Base-by-base conservation (phyloP, 805 yeast genomes). In the Starmerella bombicola region DNA sequence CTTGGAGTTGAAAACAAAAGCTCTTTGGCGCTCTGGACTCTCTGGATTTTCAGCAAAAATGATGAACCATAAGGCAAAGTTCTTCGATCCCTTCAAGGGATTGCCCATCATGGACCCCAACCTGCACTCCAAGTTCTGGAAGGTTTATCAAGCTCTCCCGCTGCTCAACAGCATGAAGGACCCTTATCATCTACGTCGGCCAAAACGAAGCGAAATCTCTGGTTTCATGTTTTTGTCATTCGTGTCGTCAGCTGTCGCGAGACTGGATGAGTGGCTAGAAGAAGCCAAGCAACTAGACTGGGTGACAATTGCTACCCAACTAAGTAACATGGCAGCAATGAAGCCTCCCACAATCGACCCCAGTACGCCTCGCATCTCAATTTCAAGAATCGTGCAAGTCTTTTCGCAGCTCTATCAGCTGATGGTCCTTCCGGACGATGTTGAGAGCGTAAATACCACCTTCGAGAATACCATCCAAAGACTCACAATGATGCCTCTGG, bases 381-480 rank as follows among this genome's bases (percentile, higher is more conserved):
- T 35, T 15, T 3, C 26, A 12, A 22, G 17, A 18, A 38, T 41
- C 9, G 16, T 16, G 17, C 7, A 8, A 2, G 30, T 40, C 10
- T 41, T 37, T 33, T 4, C n/a, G 10, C 28, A 17, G 25, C 35
- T 46, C 31, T 40, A 30, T 35, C 5, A 33, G n/a, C 43, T 44
- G 35, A 8, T 7, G 10, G 17, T 45, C 6, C 38, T 47, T 28
- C 48, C 49, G 8, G 46, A 44, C 17, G 50, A 47, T 16, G 28
- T 47, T 10, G 40, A 13, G n/a, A 30, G 28, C 19, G 48, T 46
- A 15, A 26, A 25, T 15, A 20, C 20, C 22, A 41, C 45, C 4
- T 43, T 46, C 26, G 36, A 35, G 13, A 36, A 41, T 17, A 25
- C 50, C 13, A 13, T 38, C 6, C 16, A 9, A 2, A 20, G 21